Evolutionary conservation across 2,329 filamentous ascomycete genomes (phyloP), one percentile per base, ranked within the genome.

Genomic region (Fusarium fracticaudum): DNA sequence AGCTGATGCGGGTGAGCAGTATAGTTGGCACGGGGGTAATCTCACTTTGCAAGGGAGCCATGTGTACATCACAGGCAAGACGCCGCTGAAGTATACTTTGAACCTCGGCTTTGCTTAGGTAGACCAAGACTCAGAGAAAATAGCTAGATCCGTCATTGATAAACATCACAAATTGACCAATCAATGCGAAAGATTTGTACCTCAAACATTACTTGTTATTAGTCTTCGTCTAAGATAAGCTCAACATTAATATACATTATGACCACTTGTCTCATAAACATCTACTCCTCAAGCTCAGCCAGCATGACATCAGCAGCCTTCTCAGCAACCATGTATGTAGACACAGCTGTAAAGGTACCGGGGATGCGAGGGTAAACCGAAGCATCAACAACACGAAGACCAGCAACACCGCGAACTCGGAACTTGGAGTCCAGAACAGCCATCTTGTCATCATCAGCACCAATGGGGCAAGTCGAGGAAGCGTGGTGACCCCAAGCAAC

Each of bases 351-450:
- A 38, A 82, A 80, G 3, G 80, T 81, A 26, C 80, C 80, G 0
- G 80, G 80, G n/a, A 77, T 76, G 9, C 75, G 80, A 8, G 85
- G 85, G 74, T 85, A 86, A 41, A 86, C 81, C 1, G 83, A 85
- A 4, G 84, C 85, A 68, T 86, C 85, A 11, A 86, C 85, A 8
- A 86, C 85, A 65, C 84, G 80, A 29, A 86, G 82, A 57, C 85
- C 85, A 38, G 81, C 71, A 6, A 85, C 85, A n/a, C 77, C 87
- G 79, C 79, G 69, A 7, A 88, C 87, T 53, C 86, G 82, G 59
- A 87, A 85, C 78, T 85, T 85, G 38, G 84, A 81, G 68, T 88
- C 86, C 2, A 88, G 83, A 13, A 88, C 86, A 1, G 86, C 80
- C 74, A 79, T 76, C 20, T 75, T 71, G 40, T 82, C 81, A 29